These are phyloP conservation scores for Cladosporium sp. DNA, from an alignment of 2,329 filamentous ascomycete genomes.

Conservation along the genomic window DNA sequence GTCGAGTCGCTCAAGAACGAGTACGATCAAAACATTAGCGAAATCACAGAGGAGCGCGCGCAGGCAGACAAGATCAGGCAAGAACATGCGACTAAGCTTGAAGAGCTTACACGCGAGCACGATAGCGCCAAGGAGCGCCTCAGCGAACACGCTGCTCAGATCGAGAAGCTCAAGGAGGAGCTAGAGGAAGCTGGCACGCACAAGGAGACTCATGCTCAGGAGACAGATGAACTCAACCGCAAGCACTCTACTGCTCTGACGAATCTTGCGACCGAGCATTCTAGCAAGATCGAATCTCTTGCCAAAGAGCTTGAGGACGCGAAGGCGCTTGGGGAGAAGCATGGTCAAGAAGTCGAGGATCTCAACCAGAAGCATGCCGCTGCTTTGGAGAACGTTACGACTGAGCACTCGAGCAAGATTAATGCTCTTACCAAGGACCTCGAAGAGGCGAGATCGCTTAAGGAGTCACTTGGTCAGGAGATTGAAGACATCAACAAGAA, in stretches of 20 bases:
- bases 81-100: background rate
- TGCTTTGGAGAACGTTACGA: background rate
- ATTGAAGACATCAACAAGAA: slow-evolving; percentile 18
- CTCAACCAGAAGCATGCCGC: background rate
- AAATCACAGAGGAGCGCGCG: background rate
- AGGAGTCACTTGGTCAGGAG: slow-evolving; percentile 1
- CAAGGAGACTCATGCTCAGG: slow-evolving; percentile 12
- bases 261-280: background rate
- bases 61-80: background rate
- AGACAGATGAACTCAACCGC: slow-evolving; percentile 15
- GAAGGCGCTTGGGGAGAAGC: slow-evolving; percentile 11
- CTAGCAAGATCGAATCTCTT: slow-evolving; percentile 17
- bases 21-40: slow-evolving; percentile 6
- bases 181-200: slow-evolving; percentile 23
- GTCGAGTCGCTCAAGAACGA: slow-evolving; percentile 15
- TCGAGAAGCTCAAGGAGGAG: slow-evolving; percentile 13
- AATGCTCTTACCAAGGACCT: slow-evolving; percentile 8
- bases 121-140: background rate
- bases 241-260: background rate
- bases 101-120: slow-evolving; percentile 4
- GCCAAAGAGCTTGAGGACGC: slow-evolving; percentile 23
- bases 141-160: slow-evolving; percentile 10
- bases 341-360: background rate
- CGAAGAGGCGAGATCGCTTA: slow-evolving; percentile 24
- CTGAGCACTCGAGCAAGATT: slow-evolving; percentile 13